Percentiles rank a stretch among this genome's conserved stretches.
phyloP scores from a whole-genome alignment of 768 basidiomycete genomes.

The Tulasnella calospora region DNA sequence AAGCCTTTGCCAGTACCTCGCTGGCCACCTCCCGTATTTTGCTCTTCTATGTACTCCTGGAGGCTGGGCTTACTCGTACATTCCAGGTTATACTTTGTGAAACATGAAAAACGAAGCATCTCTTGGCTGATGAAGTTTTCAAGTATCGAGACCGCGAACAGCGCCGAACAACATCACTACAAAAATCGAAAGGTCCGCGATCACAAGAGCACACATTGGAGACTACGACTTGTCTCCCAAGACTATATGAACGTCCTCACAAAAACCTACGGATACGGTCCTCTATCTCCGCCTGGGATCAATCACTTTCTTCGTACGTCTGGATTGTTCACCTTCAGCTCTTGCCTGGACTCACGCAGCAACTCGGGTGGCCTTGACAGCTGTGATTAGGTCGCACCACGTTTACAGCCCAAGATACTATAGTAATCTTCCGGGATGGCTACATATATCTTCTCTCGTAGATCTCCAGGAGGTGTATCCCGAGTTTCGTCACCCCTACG shows the following conservation, averaged over 20 bases:
- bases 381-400: background rate
- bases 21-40: background rate
- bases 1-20: background rate
- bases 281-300: background rate
- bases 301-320: background rate
- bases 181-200: background rate
- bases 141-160: background rate
- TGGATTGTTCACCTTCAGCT: too few relatives aligned
- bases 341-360: background rate
- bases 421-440: background rate
- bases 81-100: background rate
- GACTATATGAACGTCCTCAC: background rate
- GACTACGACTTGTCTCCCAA: background rate
- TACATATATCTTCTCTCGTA: background rate
- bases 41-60: background rate
- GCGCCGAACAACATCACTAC: background rate
- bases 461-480: background rate
- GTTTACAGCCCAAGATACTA: background rate
- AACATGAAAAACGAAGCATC: background rate
- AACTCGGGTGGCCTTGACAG: background rate
- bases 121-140: background rate
- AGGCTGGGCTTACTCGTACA: background rate
- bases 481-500: background rate
- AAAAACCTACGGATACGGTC: background rate
- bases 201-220: background rate